These are phyloP conservation scores for Trypanosoma avium DNA, from an alignment of 208 protist genomes.

Conservation along the genomic window DNA sequence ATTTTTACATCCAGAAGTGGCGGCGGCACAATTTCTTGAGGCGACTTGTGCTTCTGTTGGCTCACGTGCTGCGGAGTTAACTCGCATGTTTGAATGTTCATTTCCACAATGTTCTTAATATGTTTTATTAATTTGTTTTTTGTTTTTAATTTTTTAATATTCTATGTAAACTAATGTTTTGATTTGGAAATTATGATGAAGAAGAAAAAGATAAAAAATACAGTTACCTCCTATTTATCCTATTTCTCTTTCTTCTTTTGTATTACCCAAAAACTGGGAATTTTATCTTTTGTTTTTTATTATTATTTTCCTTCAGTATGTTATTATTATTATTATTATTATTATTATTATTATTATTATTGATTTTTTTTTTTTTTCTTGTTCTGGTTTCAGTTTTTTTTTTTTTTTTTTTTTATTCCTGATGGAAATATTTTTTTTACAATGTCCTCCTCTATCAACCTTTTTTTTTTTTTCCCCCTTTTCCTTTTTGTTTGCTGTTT, in stretches of 20 bases:
- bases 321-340: not conserved
- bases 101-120: not conserved
- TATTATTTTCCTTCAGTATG: too few species aligned
- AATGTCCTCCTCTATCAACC: too few species aligned
- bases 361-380: slow-evolving; percentile 1
- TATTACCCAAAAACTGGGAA: too few species aligned
- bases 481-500: too few species aligned
- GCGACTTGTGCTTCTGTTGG: slow-evolving; percentile 8
- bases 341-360: not conserved
- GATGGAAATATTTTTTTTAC: not conserved
- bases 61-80: not conserved
- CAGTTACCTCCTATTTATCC: too few species aligned
- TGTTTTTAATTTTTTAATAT: too few species aligned
- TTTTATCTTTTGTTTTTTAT: too few species aligned
- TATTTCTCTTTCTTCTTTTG: too few species aligned
- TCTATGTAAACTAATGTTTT: too few species aligned
- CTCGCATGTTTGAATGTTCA: slow-evolving; percentile 5
- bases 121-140: not conserved
- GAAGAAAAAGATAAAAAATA: too few species aligned
- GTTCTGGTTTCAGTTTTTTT: slow-evolving; percentile 5
- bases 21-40: slow-evolving; percentile 12
- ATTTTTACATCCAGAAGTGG: not conserved
- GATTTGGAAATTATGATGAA: too few species aligned
- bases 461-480: not conserved
- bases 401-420: not conserved